Base-by-base conservation (phyloP, 2,329 filamentous ascomycete species). In the Ceratocystis variospora region DNA sequence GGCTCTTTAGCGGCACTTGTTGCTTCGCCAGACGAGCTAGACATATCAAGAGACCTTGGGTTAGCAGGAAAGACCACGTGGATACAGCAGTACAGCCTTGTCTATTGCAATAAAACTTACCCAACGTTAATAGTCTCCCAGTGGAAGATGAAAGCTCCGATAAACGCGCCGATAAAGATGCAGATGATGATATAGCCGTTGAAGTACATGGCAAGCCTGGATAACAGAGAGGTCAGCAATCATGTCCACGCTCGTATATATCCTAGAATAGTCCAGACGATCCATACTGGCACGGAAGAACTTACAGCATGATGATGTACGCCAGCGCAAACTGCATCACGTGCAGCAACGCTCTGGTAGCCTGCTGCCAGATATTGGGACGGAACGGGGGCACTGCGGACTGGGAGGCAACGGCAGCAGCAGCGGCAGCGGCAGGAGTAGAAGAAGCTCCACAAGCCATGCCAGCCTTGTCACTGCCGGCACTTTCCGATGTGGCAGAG, bases 101-200 rank as follows among this genome's bases (percentile, higher is more conserved):
- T 41, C 37, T 41, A 15, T 41, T 10, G 33, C 6, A 33, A 4
- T n/a, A 41, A n/a, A 22, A 71, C 73, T 67, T 70, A 75, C 73
- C 70, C 68, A 4, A 72, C 69, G 6, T 72, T 69, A 17, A 83
- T 71, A 0, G 73, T 76, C 73, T 88, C 87, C 87, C 88, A 92
- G 37, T 85, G 82, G 73, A 90, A 93, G 68, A 89, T 72, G 69
- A 91, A 89, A 12, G 82, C 79, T 17, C 89, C 90, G 4, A 92
- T 66, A 69, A 84, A 90, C 0, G 87, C 84, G 1, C 90, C 90
- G 66, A 93, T 81, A 69, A 93, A 83, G 73, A 94, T 90, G 70
- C 85, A 89, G 68, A 93, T 86, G 73, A 94, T 89, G 69, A 94
- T 81, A 75, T 90, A 94, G 8, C 86, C 83, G 70, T 84, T 84